Base-by-base conservation (phyloP, 306 rosid genomes). In the Malus sylvestris region DNA sequence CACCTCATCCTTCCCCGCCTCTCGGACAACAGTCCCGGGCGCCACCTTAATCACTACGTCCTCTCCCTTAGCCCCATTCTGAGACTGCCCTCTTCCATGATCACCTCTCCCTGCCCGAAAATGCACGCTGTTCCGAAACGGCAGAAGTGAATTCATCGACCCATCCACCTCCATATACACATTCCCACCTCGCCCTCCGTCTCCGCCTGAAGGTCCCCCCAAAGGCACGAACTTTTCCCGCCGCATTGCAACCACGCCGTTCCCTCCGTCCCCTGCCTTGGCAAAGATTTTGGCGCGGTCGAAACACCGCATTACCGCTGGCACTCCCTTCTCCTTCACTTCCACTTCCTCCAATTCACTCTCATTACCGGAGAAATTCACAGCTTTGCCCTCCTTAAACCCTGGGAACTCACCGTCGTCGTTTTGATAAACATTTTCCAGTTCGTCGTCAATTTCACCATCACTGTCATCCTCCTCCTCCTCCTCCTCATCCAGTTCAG, bases 301-400 rank as follows among this genome's bases (percentile, higher is more conserved):
- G 65, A 94, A 94, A 63, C 97, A 94, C 29, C 97, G 84, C 98
- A 94, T 94, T 76, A 94, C 96, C 29, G 98, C 97, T 15, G 97
- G 96, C 42, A 91, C 77, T 14, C 97, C 96, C 71, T 92, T 94
- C 85, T 94, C 98, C 86, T 94, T 94, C 67, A 79, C 84, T 10
- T 33, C 84, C 32, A 53, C 86, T 19, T 61, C 85, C 57, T 73
- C 78, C 29, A 44, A 68, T 12, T 75, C 74, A 14, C 40, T 81
- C 33, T 81, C 88, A 2, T 11, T 60, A 1, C 72, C 79, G 10
- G 52, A 45, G 33, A 75, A 16, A 20, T 40, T 53, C 60, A 74
- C 52, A 18, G 52, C 18, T 64, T 71, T 85, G 3, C 70, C 84
- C 30, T 67, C 60, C 32, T 62, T 35, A 35, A 33, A 74, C 25